Conservation (phyloP, 176 grass and related monocot genomes). For the Calamus simplicifolius region DNA sequence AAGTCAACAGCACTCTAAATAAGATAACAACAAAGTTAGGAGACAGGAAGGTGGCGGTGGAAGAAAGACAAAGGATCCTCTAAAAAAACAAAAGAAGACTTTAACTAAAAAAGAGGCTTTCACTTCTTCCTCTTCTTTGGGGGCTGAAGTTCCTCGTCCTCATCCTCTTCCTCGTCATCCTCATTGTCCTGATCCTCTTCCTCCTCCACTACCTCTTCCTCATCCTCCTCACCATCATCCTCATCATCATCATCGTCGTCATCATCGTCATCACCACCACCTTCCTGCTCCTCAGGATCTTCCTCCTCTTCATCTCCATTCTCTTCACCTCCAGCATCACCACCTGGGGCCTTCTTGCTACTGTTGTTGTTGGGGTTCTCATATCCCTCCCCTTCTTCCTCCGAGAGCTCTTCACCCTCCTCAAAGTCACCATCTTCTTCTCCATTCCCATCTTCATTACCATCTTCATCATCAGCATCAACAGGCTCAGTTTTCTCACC, state of each 20-base stretch:
- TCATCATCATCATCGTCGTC: conserved; percentile 7
- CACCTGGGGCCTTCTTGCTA: conserved; percentile 40
- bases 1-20: too few species aligned
- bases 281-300: conserved; percentile 33
- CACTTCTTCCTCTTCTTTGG: conserved; percentile 11
- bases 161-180: conserved; percentile 37
- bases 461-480: conserved; percentile 19
- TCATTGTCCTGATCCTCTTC: conserved; percentile 21
- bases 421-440: conserved; percentile 10
- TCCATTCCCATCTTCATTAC: conserved; percentile 3
- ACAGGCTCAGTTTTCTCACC: neutral
- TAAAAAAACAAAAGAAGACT: too few species aligned
- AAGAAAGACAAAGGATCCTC: too few species aligned
- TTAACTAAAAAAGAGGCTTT: too few species aligned
- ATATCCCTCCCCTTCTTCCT: neutral
- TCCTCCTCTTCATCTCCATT: conserved; percentile 58
- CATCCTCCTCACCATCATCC: neutral
- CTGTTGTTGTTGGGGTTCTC: conserved; percentile 42
- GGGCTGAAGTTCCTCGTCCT: conserved; percentile 43
- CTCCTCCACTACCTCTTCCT: conserved; percentile 1
- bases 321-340: conserved; percentile 33
- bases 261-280: neutral
- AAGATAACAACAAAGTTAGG: too few species aligned
- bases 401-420: conserved; percentile 1
- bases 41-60: too few species aligned